Evolutionary conservation across 179 eudicot genomes (phyloP).

Genomic region (Beta macrorhiza): DNA sequence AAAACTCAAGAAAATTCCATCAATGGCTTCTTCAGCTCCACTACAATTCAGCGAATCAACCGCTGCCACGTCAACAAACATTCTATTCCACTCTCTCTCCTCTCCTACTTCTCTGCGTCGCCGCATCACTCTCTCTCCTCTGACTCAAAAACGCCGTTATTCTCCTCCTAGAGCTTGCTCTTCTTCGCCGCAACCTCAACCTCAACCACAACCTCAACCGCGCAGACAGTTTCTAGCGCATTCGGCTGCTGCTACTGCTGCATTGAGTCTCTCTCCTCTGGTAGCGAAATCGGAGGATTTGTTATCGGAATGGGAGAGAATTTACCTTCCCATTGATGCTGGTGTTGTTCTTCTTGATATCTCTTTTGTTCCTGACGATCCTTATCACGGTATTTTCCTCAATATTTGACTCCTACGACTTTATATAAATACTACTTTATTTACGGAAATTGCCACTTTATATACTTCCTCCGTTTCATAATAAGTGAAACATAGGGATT

Average conservation of each 20-base stretch:
- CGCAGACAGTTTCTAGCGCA: constrained; percentile 26
- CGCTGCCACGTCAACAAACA: not conserved
- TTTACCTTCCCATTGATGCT: constrained; percentile 85
- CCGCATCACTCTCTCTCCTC: not conserved
- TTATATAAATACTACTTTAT: no score
- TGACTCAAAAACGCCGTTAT: not conserved
- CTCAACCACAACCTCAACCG: not conserved
- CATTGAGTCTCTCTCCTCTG: constrained; percentile 27
- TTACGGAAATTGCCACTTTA: no score
- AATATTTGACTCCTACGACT: no score
- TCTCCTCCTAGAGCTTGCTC: not conserved
- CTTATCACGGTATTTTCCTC: constrained; percentile 52
- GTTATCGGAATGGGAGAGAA: constrained; percentile 89
- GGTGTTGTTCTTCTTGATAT: constrained; percentile 96
- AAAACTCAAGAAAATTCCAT: not conserved
- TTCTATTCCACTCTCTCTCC: constrained; percentile 13
- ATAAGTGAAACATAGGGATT: no score
- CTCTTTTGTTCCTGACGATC: constrained; percentile 86
- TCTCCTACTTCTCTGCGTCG: not conserved
- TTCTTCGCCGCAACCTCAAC: not conserved
- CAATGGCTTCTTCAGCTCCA: constrained; percentile 21
- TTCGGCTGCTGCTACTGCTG: constrained; percentile 8
- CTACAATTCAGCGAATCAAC: constrained; percentile 9
- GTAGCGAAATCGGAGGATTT: constrained; percentile 44
- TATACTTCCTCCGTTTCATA: no score